Evolutionary conservation across 2,329 filamentous ascomycete species (phyloP), one percentile per base, ranked within the genome.

Genomic region (Cryoendolithus antarcticus): DNA sequence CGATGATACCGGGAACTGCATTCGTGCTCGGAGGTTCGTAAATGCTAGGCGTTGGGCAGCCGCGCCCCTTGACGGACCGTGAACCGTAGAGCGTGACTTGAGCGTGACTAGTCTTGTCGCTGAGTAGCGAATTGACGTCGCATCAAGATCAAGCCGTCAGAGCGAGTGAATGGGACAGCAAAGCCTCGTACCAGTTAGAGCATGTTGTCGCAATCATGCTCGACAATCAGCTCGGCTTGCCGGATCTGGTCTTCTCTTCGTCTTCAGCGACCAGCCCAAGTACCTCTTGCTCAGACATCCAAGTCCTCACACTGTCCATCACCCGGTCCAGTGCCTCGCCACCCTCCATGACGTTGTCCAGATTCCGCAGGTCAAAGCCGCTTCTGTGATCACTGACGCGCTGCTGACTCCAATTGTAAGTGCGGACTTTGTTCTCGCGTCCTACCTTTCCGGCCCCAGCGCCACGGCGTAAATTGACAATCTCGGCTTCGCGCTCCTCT

Each of bases 361-460:
- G 63, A 56, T 88, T 84, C 56, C 89, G 78, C 9, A 86, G 71
- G 40, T 88, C 88, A 30, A 82, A 59, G 0, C 82, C 85, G 51
- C 81, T 85, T 31, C 88, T 71, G 62, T 95, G 88, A 55, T 95
- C 88, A 2, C 88, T 93, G 48, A 91, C 88, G 32, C 88, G 71
- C 60, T 86, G 79, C 60, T 84, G 77, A 3, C 69, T 67, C 60
- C 69, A 82, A 59, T 95, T 94, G 61, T 95, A 95, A 0, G 88
- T 95, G 44, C 88, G 71, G 42, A 98, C 81, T 67, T 98, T 98
- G 65, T 96, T 86, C 34, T 85, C 85, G 32, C 91, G 74, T 4
- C 88, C 91, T 65, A 91, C 88, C 53, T 81, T 73, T 6, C 70
- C 81, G 41, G 86, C 78, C 49, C 83, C 78, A 46, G 86, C 85